Evolutionary conservation across 768 basidiomycete genomes (phyloP).

Genomic region (Collybia mongolica): DNA sequence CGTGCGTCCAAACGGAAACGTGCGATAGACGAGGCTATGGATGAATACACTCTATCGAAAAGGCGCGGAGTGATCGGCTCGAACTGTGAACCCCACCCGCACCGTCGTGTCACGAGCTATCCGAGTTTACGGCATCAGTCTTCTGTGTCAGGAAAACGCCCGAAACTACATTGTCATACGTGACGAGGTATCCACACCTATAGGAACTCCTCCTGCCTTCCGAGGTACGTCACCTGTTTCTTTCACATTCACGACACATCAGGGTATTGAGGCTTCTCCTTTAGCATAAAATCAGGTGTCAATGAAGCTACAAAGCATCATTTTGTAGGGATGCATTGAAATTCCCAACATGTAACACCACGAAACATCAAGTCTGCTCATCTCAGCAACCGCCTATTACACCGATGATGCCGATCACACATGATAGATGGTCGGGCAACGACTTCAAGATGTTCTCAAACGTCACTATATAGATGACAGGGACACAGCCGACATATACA

Average conservation of each 20-base stretch:
- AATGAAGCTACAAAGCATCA: too few relatives aligned
- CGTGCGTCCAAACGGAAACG: conserved; percentile 52
- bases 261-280: too few relatives aligned
- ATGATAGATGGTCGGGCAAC: too few relatives aligned
- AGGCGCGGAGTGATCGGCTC: conserved; percentile 13
- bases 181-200: neutral
- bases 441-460: neutral
- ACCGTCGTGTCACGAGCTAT: conserved; percentile 1
- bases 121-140: conserved; percentile 8
- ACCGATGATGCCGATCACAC: too few relatives aligned
- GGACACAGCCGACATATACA: neutral
- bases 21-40: conserved; percentile 14
- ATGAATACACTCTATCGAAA: conserved; percentile 14
- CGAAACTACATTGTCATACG: conserved; percentile 16
- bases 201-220: too few relatives aligned
- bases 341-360: too few relatives aligned
- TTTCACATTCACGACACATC: too few relatives aligned
- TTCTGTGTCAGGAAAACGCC: conserved; percentile 8
- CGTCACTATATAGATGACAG: conserved; percentile 1
- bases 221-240: too few relatives aligned
- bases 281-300: too few relatives aligned
- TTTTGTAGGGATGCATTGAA: too few relatives aligned
- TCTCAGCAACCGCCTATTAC: too few relatives aligned
- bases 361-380: too few relatives aligned
- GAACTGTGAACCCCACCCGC: conserved; percentile 4